phyloP scores from a whole-genome alignment of 208 protist genomes.

The Acanthamoeba castellanii region DNA sequence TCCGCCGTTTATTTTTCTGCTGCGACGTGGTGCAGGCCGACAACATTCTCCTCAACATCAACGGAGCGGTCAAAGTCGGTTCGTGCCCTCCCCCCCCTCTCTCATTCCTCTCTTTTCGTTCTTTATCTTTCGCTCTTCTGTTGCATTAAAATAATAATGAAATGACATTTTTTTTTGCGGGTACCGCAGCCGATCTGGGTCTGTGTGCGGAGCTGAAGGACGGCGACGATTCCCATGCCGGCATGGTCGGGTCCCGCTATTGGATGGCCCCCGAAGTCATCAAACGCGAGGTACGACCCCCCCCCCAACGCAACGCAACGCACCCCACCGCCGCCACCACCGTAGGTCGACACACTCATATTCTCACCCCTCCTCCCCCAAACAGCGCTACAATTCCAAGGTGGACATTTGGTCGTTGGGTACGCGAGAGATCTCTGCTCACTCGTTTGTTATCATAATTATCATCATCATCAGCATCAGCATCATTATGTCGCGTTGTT shows the following conservation, averaged over 20 bases:
- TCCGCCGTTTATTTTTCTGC: no score
- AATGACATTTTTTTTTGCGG: background rate
- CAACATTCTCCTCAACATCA: conserved; percentile 55
- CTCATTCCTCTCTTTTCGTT: background rate
- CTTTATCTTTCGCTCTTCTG: no score
- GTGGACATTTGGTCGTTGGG: conserved; percentile 10
- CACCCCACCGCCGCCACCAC: no score
- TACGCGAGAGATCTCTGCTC: no score
- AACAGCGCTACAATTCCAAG: conserved; percentile 19
- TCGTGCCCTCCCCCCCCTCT: background rate
- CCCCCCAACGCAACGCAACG: no score
- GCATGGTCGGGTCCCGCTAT: conserved; percentile 55
- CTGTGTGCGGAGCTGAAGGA: conserved; percentile 58
- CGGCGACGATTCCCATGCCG: conserved; percentile 18
- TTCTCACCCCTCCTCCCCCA: no score
- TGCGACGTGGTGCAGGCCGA: background rate
- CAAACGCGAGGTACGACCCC: background rate
- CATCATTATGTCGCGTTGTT: no score
- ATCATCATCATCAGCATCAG: no score
- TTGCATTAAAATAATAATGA: no score
- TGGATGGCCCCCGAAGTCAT: conserved; percentile 74
- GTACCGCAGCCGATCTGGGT: conserved; percentile 41
- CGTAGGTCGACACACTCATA: no score
- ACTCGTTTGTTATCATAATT: no score
- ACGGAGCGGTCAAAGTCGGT: conserved; percentile 70